phyloP scores from a whole-genome alignment of 2,329 filamentous ascomycete genomes.

The Aspergillus sp. region DNA sequence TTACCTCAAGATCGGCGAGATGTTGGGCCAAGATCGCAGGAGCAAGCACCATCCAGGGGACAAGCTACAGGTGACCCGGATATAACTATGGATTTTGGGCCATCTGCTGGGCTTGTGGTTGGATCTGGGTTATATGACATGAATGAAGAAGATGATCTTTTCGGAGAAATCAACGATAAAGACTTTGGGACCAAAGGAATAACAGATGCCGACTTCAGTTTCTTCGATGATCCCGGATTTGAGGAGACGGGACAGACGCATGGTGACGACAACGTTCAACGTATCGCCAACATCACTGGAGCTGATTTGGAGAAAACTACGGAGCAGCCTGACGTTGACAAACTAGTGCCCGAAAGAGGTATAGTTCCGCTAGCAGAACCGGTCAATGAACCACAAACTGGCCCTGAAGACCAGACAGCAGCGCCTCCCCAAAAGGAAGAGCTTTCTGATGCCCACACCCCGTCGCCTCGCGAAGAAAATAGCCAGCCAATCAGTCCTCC shows the following conservation, averaged over 20 bases:
- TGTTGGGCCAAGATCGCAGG: slow-evolving; percentile 8
- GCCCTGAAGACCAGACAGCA: slow-evolving; percentile 1
- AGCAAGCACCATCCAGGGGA: slow-evolving; percentile 7
- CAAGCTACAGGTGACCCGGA: slow-evolving; percentile 8
- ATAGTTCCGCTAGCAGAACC: background rate
- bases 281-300: slow-evolving; percentile 7
- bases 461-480: slow-evolving; percentile 11
- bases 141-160: slow-evolving; percentile 47
- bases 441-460: slow-evolving; percentile 1
- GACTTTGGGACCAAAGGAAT: slow-evolving; percentile 48
- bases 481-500: slow-evolving; percentile 31
- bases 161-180: slow-evolving; percentile 49
- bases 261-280: slow-evolving; percentile 7
- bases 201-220: slow-evolving; percentile 56
- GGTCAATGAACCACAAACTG: background rate
- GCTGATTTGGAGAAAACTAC: slow-evolving; percentile 7
- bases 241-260: slow-evolving; percentile 14
- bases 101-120: slow-evolving; percentile 21
- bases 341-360: background rate
- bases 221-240: slow-evolving; percentile 51
- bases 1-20: slow-evolving; percentile 10
- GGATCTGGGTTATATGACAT: slow-evolving; percentile 36
- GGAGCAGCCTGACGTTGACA: slow-evolving; percentile 5
- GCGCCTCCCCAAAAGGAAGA: slow-evolving; percentile 3
- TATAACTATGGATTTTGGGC: slow-evolving; percentile 17